These are phyloP conservation scores for Penicillium lividum DNA, from an alignment of 495 filamentous ascomycete genomes.

Conservation along the genomic window DNA sequence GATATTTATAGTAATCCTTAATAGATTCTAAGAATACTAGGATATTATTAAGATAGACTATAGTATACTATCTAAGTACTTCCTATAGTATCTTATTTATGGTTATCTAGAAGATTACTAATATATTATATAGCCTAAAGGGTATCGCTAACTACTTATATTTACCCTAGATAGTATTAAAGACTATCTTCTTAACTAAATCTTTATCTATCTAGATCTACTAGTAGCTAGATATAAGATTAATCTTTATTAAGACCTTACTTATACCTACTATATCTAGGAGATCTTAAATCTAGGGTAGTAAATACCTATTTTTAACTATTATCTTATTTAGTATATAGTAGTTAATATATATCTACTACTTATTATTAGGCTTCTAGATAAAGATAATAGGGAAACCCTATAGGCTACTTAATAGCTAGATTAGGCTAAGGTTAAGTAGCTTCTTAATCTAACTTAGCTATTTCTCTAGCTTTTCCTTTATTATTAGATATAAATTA, in stretches of 20 bases:
- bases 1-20: neutral
- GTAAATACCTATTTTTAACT: neutral
- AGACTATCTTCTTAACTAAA: neutral
- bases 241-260: neutral
- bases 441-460: no score
- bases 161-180: neutral
- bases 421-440: no score
- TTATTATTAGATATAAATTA: no score
- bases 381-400: no score
- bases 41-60: constrained; percentile 7
- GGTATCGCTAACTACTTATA: neutral
- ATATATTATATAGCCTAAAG: neutral
- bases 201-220: neutral
- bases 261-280: no score
- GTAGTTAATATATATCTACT: neutral
- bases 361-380: no score
- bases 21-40: neutral
- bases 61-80: neutral
- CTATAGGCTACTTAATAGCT: no score
- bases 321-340: neutral
- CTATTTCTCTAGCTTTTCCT: no score
- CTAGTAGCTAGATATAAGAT: neutral
- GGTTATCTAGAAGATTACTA: neutral
- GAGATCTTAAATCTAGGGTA: no score
- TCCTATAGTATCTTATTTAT: neutral